Evolutionary conservation across 768 basidiomycete genomes (phyloP), one percentile per base, ranked within the genome.

Genomic region (Auriscalpium microsporum): DNA sequence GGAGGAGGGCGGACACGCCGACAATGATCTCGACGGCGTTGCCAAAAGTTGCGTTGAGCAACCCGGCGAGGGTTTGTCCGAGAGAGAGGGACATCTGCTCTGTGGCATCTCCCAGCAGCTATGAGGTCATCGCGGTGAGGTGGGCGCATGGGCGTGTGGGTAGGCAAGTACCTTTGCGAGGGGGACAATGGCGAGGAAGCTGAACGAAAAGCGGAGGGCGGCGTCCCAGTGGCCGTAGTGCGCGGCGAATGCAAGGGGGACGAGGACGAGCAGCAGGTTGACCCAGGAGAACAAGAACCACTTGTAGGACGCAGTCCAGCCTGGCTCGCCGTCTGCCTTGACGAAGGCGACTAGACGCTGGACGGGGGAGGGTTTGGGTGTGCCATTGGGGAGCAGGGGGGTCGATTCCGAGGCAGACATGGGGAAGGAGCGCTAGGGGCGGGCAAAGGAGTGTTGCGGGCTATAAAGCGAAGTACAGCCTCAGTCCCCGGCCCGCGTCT

Each of bases 21-120:
- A 94, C 90, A 59, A 93, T 93, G 50, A 93, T 88, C 68, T 94
- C 91, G 46, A 92, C 87, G 9, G 87, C 87, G 64, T 88, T 89
- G 34, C 86, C 86, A 58, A 88, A 88, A 1, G 87, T 81, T 8
- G 90, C 93, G 62, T 94, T 94, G 52, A 94, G 73, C 4, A 95
- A 74, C 28, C 91, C 92, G 42, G 91, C 90, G 35, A 94, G 73
- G 1, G 91, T 94, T 63, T 92, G 82, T 5, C 92, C 92, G 48
- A 94, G 73, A 62, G 81, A 82, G 48, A 83, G 67, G 1, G 86
- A 86, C 75, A 89, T 76, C 68, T 90, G 87, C 50, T 92, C 88
- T 0, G 90, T 92, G 0, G 88, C 83, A 53, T 87, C 84, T 11
- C 90, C 89, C 7, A 92, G 79, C 51, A 91, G 74, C 82, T 89